These are phyloP conservation scores for Auxenochlorella protothecoides DNA, from an alignment of 139 green algal genomes.

Conservation along the genomic window DNA sequence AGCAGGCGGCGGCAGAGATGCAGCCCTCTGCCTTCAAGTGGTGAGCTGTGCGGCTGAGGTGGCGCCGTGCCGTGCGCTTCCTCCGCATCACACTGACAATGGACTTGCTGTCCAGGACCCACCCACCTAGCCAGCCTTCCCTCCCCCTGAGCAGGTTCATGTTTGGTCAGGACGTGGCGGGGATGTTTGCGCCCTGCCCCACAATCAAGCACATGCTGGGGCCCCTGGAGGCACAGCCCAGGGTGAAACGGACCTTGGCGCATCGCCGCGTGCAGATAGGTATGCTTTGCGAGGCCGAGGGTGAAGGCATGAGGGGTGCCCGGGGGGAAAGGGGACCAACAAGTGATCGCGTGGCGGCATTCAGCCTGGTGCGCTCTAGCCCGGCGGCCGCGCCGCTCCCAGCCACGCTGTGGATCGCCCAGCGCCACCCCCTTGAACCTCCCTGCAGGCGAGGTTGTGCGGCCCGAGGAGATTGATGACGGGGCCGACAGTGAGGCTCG, in stretches of 20 bases:
- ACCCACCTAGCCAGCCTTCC: background rate
- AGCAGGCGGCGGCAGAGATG: slow-evolving; percentile 11
- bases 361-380: no score
- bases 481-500: slow-evolving; percentile 31
- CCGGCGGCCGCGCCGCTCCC: no score
- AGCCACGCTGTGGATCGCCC: no score
- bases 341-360: no score
- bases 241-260: slow-evolving; percentile 5
- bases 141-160: slow-evolving; percentile 5
- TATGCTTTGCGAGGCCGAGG: no score
- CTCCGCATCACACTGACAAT: background rate
- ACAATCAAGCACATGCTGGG: slow-evolving; percentile 38
- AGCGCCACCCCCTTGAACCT: background rate
- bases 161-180: slow-evolving; percentile 15
- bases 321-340: no score
- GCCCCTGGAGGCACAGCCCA: slow-evolving; percentile 34
- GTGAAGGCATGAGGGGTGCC: no score
- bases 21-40: slow-evolving; percentile 46
- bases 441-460: slow-evolving; percentile 13
- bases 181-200: slow-evolving; percentile 25
- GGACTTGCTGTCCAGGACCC: background rate
- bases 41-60: background rate
- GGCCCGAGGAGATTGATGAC: slow-evolving; percentile 20
- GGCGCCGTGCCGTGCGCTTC: background rate
- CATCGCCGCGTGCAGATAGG: no score